A percentile compares a stretch with the other conserved stretches of the same genome.
phyloP scores from a whole-genome alignment of 2,329 filamentous ascomycete species.

The Ceratocystis papillata region DNA sequence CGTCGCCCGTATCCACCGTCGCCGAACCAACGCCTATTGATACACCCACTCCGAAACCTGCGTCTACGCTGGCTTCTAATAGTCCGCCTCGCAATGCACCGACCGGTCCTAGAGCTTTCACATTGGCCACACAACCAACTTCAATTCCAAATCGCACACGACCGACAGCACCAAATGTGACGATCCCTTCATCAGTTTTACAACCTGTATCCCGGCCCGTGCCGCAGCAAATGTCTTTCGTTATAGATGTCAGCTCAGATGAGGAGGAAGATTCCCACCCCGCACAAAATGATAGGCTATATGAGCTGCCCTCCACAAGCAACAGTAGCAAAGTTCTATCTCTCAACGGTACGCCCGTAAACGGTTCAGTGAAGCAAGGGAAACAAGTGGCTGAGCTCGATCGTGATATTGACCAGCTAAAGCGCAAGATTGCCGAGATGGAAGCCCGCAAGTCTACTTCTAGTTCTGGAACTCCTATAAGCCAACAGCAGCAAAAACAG shows the following conservation, averaged over 20 bases:
- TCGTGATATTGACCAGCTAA: conserved; percentile 50
- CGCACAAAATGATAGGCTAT: conserved; percentile 15
- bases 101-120: conserved; percentile 13
- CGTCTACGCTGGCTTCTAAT: neutral
- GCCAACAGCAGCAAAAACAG: neutral
- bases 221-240: conserved; percentile 14
- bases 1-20: neutral
- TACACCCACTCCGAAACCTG: neutral
- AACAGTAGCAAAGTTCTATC: neutral
- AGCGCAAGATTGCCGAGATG: conserved; percentile 46
- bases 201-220: conserved; percentile 10
- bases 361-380: neutral
- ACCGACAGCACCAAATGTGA: neutral
- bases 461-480: conserved; percentile 5
- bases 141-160: neutral
- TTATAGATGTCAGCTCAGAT: conserved; percentile 22
- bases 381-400: conserved; percentile 33
- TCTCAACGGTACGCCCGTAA: neutral
- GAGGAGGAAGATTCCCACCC: conserved; percentile 23
- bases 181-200: neutral
- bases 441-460: conserved; percentile 41
- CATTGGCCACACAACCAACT: neutral
- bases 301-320: conserved; percentile 14
- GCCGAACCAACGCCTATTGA: neutral
- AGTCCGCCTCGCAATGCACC: conserved; percentile 1